Base-by-base conservation (phyloP, 805 yeast species). In the Clavispora santaluciae region DNA sequence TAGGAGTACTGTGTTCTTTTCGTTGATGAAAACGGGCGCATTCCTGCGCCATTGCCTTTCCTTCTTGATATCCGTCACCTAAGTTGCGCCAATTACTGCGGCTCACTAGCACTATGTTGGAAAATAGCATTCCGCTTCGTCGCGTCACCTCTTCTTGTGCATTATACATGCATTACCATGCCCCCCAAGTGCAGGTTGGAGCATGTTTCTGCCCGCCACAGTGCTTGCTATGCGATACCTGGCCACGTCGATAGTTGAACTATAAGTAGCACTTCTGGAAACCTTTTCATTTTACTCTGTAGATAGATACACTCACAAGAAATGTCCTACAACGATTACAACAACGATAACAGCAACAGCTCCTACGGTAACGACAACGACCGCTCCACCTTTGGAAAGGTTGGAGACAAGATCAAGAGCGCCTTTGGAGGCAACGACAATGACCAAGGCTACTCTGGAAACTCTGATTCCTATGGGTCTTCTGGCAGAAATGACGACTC, bases 241-340 rank as follows among this genome's bases (percentile, higher is more conserved):
- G 31, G 20, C 31, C 8, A 28, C 8, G 17, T 7, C 20, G 4
- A 7, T 13, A 25, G 15, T n/a, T 12, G 16, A 12, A 20, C 31
- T 28, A 28, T 28, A 28, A 28, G 31, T 28, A 28, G 31, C 12
- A 8, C 12, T 16, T 15, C 5, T n/a, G 18, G 20, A 6, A 8
- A 6, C n/a, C n/a, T n/a, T n/a, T n/a, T n/a, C n/a, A n/a, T n/a
- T 25, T 4, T n/a, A 6, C 2, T 9, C 13, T n/a, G 6, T 28
- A 4, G 31, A 20, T 28, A 28, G 20, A 28, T 18, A 22, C 17
- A 20, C 12, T 20, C 8, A 4, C n/a, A 3, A 35, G 41, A 11
- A 37, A 44, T 44, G 48, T 42, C 44, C 17, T 41, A 29, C 36
- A 56, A 57, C 53, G 50, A 56, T 46, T 44, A 50, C 38, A 36